phyloP scores from a whole-genome alignment of 495 filamentous ascomycete genomes.

The Lophiotrema nucula region DNA sequence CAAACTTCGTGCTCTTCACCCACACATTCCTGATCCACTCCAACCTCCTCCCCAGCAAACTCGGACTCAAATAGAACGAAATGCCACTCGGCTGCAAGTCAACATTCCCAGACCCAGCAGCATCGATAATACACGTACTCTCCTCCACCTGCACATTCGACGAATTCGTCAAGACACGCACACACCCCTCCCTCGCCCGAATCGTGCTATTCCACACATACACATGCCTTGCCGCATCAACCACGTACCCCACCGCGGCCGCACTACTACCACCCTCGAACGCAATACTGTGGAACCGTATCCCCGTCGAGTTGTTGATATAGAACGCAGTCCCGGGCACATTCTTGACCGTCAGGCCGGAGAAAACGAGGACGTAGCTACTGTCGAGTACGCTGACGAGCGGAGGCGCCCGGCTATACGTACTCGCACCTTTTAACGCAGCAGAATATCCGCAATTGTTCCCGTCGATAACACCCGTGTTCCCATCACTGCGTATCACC shows the following conservation, averaged over 20 bases:
- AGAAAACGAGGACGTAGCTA: conserved; percentile 4
- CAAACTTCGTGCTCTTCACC: neutral
- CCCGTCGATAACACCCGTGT: conserved; percentile 18
- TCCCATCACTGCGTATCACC: conserved; percentile 6
- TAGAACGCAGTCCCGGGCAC: conserved; percentile 6
- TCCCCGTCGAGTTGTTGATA: conserved; percentile 3
- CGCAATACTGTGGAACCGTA: conserved; percentile 8
- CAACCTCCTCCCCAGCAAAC: neutral
- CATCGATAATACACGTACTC: conserved; percentile 4
- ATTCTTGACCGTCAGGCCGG: conserved; percentile 6
- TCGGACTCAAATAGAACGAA: neutral
- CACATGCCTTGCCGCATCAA: conserved; percentile 6
- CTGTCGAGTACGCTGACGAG: conserved; percentile 10
- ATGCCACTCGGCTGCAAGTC: neutral
- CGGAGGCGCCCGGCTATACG: neutral
- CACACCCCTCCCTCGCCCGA: neutral
- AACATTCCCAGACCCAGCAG: neutral
- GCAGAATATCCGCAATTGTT: neutral
- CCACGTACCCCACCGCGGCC: neutral
- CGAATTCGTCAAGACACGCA: neutral
- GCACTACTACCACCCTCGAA: conserved; percentile 2
- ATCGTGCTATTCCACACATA: conserved; percentile 17
- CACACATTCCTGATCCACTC: conserved; percentile 12
- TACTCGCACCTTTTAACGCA: neutral
- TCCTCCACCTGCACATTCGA: conserved; percentile 14